phyloP scores from a whole-genome alignment of 257 asterid genomes.

The Ligustrum vulgare region DNA sequence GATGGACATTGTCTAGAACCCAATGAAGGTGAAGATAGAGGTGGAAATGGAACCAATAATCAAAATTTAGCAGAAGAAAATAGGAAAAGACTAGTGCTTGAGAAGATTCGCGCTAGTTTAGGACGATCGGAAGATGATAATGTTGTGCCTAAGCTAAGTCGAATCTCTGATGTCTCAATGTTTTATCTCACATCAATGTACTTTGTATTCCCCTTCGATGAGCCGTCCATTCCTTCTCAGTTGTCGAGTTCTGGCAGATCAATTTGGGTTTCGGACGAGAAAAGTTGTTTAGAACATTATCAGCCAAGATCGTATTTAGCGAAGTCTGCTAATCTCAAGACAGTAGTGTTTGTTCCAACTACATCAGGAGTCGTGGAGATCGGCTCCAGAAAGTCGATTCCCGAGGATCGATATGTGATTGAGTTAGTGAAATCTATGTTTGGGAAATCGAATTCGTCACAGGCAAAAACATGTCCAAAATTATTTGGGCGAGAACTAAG shows the following conservation, averaged over 20 bases:
- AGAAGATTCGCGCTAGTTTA: slow-evolving; percentile 68
- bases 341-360: slow-evolving; percentile 65
- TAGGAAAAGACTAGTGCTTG: slow-evolving; percentile 62
- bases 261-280: slow-evolving; percentile 70
- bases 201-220: slow-evolving; percentile 82
- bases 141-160: slow-evolving; percentile 60
- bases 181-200: slow-evolving; percentile 85
- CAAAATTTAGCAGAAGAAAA: slow-evolving; percentile 31
- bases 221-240: slow-evolving; percentile 90
- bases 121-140: slow-evolving; percentile 77
- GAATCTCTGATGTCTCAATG: slow-evolving; percentile 72
- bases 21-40: slow-evolving; percentile 37
- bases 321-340: slow-evolving; percentile 53
- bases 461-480: slow-evolving; percentile 53
- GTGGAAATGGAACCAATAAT: slow-evolving; percentile 20
- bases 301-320: slow-evolving; percentile 77
- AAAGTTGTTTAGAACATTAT: slow-evolving; percentile 58
- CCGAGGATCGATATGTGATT: slow-evolving; percentile 56
- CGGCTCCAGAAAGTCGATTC: slow-evolving; percentile 61
- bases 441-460: slow-evolving; percentile 43
- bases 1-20: slow-evolving; percentile 79
- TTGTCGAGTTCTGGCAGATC: slow-evolving; percentile 77
- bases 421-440: slow-evolving; percentile 56
- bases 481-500: slow-evolving; percentile 75
- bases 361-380: slow-evolving; percentile 87